These are phyloP conservation scores for Phytophthora melonis DNA, from an alignment of 352 stramenopile genomes.

Conservation along the genomic window DNA sequence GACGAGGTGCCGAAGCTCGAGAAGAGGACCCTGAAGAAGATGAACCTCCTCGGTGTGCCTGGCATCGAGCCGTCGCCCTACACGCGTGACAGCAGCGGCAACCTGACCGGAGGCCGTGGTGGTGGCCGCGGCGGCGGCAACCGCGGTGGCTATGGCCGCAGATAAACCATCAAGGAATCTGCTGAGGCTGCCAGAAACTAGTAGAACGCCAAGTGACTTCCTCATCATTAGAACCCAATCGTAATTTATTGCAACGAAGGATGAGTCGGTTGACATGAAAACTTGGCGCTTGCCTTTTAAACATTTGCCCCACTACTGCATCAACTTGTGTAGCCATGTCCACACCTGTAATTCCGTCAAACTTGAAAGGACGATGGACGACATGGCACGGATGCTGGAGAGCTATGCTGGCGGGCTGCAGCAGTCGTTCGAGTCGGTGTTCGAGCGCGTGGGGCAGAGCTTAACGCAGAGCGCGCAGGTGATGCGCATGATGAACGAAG, in stretches of 20 bases:
- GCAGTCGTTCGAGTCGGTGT: conserved; percentile 77
- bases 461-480: conserved; percentile 72
- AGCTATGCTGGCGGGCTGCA: conserved; percentile 68
- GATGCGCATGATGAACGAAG: conserved; percentile 88
- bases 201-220: conserved; percentile 39
- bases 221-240: conserved; percentile 52
- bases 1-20: conserved; percentile 81
- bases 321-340: conserved; percentile 18
- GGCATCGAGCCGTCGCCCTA: conserved; percentile 68
- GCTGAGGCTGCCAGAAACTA: conserved; percentile 11
- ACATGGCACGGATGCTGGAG: conserved; percentile 74
- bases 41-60: conserved; percentile 85
- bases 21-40: conserved; percentile 86
- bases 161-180: conserved; percentile 35
- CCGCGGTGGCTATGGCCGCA: conserved; percentile 34
- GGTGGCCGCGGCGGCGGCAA: conserved; percentile 21
- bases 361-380: conserved; percentile 42
- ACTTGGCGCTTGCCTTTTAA: not conserved
- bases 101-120: conserved; percentile 20
- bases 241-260: conserved; percentile 56
- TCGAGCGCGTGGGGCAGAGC: conserved; percentile 74
- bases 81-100: conserved; percentile 40
- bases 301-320: too few relatives aligned
- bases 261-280: conserved; percentile 42
- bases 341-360: conserved; percentile 5